Percentiles rank a stretch among this genome's conserved stretches.
phyloP scores from a whole-genome alignment of 495 filamentous ascomycete species.

The Penicillium lagena region DNA sequence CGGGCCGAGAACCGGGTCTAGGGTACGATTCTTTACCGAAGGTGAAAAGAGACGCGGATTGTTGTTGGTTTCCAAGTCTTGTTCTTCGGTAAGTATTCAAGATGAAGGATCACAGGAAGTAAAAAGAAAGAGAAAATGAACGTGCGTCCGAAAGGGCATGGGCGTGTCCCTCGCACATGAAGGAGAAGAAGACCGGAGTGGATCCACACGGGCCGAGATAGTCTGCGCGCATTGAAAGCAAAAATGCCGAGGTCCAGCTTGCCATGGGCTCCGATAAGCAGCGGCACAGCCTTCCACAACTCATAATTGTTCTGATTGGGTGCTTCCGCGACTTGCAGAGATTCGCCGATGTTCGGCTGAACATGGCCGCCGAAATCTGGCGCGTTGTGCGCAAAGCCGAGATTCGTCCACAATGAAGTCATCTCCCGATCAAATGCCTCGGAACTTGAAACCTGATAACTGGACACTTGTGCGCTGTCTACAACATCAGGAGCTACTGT shows the following conservation, averaged over 20 bases:
- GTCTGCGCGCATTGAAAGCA: slow-evolving; percentile 13
- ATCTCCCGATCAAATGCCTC: slow-evolving; percentile 16
- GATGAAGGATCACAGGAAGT: background rate
- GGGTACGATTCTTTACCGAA: slow-evolving; percentile 7
- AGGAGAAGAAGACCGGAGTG: slow-evolving; percentile 19
- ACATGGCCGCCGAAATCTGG: too few species aligned
- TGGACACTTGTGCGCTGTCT: too few species aligned
- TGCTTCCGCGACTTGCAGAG: background rate
- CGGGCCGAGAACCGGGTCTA: slow-evolving; percentile 23
- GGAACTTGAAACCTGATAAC: slow-evolving; percentile 13
- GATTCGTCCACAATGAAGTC: background rate
- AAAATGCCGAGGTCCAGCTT: slow-evolving; percentile 30
- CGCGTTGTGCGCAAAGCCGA: too few species aligned
- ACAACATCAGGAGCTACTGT: too few species aligned
- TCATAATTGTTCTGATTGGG: too few species aligned
- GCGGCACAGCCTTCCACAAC: too few species aligned
- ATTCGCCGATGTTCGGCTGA: slow-evolving; percentile 5
- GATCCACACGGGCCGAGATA: slow-evolving; percentile 28
- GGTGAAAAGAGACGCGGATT: background rate
- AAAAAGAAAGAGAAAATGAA: slow-evolving; percentile 2
- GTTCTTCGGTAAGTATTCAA: too few species aligned
- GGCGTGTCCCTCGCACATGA: slow-evolving; percentile 23
- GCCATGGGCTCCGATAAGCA: background rate
- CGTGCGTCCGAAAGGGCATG: slow-evolving; percentile 1
- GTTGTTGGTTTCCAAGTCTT: too few species aligned